Percentiles rank a stretch among this genome's conserved stretches.
Evolutionary conservation across 2,329 filamentous ascomycete genomes (phyloP).

Genomic region (Pyrenophora graminea): DNA sequence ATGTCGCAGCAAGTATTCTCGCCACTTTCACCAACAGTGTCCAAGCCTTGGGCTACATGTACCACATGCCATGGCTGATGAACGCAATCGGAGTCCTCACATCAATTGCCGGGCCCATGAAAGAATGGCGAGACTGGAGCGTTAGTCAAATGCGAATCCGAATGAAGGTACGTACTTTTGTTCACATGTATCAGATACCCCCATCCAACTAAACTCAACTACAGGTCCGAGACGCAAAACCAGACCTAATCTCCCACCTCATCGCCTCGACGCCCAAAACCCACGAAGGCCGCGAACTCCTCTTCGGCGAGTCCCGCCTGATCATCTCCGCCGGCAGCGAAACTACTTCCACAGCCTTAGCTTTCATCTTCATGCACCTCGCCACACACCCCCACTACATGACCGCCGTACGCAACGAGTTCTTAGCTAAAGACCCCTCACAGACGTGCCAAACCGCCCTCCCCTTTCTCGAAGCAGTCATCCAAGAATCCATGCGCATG

Average conservation of each 20-base stretch:
- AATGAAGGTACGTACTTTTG: conserved; percentile 21
- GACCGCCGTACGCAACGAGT: conserved; percentile 26
- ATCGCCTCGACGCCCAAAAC: conserved; percentile 25
- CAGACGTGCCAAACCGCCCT: conserved; percentile 17
- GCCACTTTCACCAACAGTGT: conserved; percentile 41
- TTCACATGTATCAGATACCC: not conserved
- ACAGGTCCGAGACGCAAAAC: conserved; percentile 20
- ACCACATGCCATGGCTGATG: conserved; percentile 36
- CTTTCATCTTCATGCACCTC: conserved; percentile 53
- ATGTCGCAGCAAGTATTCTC: conserved; percentile 25
- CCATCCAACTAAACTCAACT: not conserved
- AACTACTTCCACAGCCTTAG: conserved; percentile 58
- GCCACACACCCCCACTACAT: conserved; percentile 25
- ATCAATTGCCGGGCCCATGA: conserved; percentile 31
- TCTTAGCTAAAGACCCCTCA: conserved; percentile 6
- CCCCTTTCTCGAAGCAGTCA: conserved; percentile 28
- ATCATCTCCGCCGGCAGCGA: conserved; percentile 45
- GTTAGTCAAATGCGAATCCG: conserved; percentile 27
- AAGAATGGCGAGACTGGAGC: conserved; percentile 32
- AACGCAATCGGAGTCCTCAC: conserved; percentile 27
- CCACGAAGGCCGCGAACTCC: conserved; percentile 20
- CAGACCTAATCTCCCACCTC: conserved; percentile 31
- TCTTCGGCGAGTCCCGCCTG: conserved; percentile 38
- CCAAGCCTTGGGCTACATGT: conserved; percentile 27
- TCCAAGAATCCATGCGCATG: conserved; percentile 35